Base-by-base conservation (phyloP, 148 eudicot species). In the Polygonum aviculare region DNA sequence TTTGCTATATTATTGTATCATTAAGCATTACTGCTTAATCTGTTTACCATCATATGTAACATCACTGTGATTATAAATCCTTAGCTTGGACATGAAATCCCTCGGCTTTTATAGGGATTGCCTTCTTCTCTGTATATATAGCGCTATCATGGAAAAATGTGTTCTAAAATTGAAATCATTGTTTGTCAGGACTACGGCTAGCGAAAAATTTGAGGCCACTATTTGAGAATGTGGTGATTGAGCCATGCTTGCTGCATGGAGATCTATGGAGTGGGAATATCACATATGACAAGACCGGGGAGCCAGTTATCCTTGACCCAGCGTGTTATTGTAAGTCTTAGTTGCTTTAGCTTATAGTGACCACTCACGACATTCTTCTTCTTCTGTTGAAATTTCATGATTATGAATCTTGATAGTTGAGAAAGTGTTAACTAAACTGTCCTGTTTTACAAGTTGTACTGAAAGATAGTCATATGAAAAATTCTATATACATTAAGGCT, bases 221-320 rank as follows among this genome's bases (percentile, higher is more conserved):
- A 6, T 95, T 93, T 79, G 89, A 93, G 78, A 80, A 84, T 85
- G 81, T 83, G 67, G 88, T 87, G 36, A 78, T 91, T 67, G 98
- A 93, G 82, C 99, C 99, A 45, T 93, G 99, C 82, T 85, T 95
- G 84, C 83, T 95, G 47, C 99, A 95, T 79, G 99, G 99, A 77
- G 99, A 95, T 78, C 77, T 95, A 49, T 95, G 99, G 99, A 95
- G 99, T 85, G 99, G 99, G 62, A 95, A 95, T 85, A 81, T 95
- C 44, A 91, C 88, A 51, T 89, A 88, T 22, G 99, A 95, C 78
- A 91, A 87, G 84, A 79, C 85, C 40, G 98, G 98, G 45, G 91
- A 91, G 71, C 99, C 99, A 70, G 94, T 95, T 67, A 93, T 95
- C 73, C 91, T 95, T 35, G 99, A 95, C 78, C 99, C 99, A 2